phyloP scores from a whole-genome alignment of 176 grass and related monocot genomes.

The Olyra latifolia region DNA sequence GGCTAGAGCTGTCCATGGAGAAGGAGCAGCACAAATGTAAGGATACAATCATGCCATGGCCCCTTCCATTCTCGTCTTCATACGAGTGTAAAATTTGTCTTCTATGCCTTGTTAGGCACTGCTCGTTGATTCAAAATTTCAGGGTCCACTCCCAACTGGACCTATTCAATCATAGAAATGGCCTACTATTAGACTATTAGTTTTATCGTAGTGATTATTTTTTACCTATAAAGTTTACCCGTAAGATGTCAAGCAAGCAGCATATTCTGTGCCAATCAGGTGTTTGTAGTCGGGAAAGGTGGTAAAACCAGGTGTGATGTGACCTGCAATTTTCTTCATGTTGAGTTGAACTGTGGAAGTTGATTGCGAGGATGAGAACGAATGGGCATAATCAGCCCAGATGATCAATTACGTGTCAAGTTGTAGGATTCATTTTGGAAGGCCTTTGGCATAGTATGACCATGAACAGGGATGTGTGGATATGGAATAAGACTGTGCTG shows the following conservation, averaged over 20 bases:
- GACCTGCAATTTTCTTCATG: background rate
- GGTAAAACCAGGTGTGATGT: background rate
- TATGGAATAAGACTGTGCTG: background rate
- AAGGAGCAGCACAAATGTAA: conserved; percentile 99
- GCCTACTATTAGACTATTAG: background rate
- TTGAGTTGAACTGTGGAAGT: background rate
- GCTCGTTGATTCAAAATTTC: conserved; percentile 15
- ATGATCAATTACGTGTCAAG: conserved; percentile 19
- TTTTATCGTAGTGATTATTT: background rate
- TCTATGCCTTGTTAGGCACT: background rate
- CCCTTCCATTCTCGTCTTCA: conserved; percentile 22
- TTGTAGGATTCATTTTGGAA: background rate
- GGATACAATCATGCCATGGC: conserved; percentile 27
- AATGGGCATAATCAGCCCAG: background rate
- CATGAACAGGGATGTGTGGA: conserved; percentile 12
- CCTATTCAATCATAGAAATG: background rate
- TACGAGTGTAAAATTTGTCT: conserved; percentile 23
- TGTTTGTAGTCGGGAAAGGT: background rate
- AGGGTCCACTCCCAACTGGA: conserved; percentile 24
- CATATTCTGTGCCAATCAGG: background rate
- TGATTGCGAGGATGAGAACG: background rate
- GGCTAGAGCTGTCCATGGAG: conserved; percentile 84
- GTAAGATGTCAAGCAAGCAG: conserved; percentile 10
- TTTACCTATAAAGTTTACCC: conserved; percentile 1
- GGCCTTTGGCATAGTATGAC: conserved; percentile 16